Evolutionary conservation across 1,139 yeast species (phyloP).

Genomic region (Magnusiomyces tetraspermus): DNA sequence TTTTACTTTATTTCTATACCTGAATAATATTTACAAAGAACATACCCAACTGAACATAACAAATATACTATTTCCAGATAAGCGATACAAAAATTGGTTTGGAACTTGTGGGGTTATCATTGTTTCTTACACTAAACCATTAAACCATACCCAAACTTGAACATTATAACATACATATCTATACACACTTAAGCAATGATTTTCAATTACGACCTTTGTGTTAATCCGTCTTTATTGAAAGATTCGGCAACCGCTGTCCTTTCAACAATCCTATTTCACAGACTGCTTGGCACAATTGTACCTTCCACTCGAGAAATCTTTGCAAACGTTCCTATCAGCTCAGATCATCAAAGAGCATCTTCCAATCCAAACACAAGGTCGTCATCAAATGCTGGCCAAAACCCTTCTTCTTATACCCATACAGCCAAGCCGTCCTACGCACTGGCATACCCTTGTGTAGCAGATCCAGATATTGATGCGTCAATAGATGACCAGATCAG

Average conservation of each 20-base stretch:
- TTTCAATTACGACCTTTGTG: slow-evolving; percentile 30
- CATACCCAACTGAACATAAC: too few relatives aligned
- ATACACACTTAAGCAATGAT: slow-evolving; percentile 21
- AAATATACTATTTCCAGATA: too few relatives aligned
- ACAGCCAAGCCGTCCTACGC: background rate
- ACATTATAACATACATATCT: background rate
- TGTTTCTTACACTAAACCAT: too few relatives aligned
- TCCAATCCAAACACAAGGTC: background rate
- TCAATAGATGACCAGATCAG: background rate
- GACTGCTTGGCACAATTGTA: slow-evolving; percentile 56
- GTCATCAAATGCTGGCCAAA: background rate
- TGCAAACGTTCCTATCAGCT: background rate
- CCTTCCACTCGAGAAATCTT: slow-evolving; percentile 42
- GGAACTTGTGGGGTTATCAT: too few relatives aligned
- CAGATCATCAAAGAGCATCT: background rate
- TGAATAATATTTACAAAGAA: too few relatives aligned
- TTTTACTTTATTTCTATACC: too few relatives aligned
- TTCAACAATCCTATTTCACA: slow-evolving; percentile 59
- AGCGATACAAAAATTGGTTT: too few relatives aligned
- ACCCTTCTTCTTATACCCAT: background rate
- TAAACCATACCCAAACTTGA: too few relatives aligned
- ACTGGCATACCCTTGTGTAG: background rate
- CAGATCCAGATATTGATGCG: slow-evolving; percentile 1
- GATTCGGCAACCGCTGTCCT: slow-evolving; percentile 39
- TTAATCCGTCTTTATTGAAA: slow-evolving; percentile 30